Evolutionary conservation across 495 filamentous ascomycete species (phyloP).

Genomic region (Hypoxylon cercidicola): DNA sequence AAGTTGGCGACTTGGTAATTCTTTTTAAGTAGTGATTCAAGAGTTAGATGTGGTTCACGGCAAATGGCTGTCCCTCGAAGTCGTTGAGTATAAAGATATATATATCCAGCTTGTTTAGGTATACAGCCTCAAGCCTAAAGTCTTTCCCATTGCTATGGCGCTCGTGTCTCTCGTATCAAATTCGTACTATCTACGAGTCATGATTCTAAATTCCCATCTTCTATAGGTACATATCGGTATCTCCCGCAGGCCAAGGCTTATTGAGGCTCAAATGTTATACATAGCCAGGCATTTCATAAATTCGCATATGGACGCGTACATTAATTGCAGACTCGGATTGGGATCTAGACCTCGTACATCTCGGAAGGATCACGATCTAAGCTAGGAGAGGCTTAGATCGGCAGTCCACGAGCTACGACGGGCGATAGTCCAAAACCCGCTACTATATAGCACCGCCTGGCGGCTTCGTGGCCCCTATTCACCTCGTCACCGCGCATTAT

Average conservation of each 20-base stretch:
- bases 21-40: neutral
- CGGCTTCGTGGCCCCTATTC: no score
- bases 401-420: no score
- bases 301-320: no score
- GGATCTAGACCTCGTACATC: conserved; percentile 28
- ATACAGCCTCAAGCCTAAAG: neutral
- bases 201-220: neutral
- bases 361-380: conserved; percentile 9
- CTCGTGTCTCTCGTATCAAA: neutral
- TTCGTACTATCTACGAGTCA: neutral
- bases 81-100: neutral
- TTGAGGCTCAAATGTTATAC: no score
- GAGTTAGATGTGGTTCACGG: neutral
- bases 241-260: no score
- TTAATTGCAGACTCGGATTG: conserved; percentile 13
- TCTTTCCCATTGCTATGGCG: neutral
- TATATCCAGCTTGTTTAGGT: neutral
- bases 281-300: no score
- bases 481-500: no score
- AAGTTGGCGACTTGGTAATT: neutral
- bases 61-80: neutral
- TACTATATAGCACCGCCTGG: no score
- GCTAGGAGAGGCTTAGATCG: conserved; percentile 5
- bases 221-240: neutral
- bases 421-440: no score